Conservation (phyloP, 768 basidiomycete genomes). For the Chlorophyllum brunneum region DNA sequence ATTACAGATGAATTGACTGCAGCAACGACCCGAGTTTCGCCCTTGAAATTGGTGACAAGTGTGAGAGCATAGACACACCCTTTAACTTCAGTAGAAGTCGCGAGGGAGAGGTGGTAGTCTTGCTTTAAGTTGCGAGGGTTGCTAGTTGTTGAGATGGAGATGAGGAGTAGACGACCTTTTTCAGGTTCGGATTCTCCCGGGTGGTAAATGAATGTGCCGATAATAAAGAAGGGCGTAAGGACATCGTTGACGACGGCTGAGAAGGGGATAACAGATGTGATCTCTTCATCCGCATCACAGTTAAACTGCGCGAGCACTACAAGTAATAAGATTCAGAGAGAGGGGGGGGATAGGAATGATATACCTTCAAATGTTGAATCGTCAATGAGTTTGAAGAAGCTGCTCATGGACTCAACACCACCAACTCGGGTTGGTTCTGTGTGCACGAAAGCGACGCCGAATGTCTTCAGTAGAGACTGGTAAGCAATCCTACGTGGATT, state of each 20-base stretch:
- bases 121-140: slow-evolving; percentile 20
- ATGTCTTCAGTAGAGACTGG: slow-evolving; percentile 46
- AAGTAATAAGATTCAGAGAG: neutral
- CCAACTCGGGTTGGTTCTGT: slow-evolving; percentile 52
- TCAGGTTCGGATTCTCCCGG: slow-evolving; percentile 46
- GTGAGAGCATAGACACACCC: slow-evolving; percentile 73
- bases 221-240: slow-evolving; percentile 41
- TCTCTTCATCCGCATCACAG: slow-evolving; percentile 55
- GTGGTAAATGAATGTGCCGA: slow-evolving; percentile 42
- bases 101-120: slow-evolving; percentile 29
- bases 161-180: slow-evolving; percentile 59
- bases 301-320: slow-evolving; percentile 45
- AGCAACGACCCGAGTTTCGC: slow-evolving; percentile 39
- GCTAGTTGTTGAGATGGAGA: slow-evolving; percentile 32
- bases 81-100: slow-evolving; percentile 41
- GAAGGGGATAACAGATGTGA: slow-evolving; percentile 48
- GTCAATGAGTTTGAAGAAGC: slow-evolving; percentile 65
- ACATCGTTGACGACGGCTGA: slow-evolving; percentile 25
- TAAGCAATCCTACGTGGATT: slow-evolving; percentile 68
- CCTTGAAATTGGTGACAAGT: slow-evolving; percentile 35
- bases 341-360: neutral
- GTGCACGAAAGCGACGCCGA: slow-evolving; percentile 65
- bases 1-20: slow-evolving; percentile 76
- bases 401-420: slow-evolving; percentile 39
- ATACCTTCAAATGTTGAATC: slow-evolving; percentile 64